Evolutionary conservation across 139 green algal species (phyloP).

Genomic region (Pseudopediastrum boryanum): DNA sequence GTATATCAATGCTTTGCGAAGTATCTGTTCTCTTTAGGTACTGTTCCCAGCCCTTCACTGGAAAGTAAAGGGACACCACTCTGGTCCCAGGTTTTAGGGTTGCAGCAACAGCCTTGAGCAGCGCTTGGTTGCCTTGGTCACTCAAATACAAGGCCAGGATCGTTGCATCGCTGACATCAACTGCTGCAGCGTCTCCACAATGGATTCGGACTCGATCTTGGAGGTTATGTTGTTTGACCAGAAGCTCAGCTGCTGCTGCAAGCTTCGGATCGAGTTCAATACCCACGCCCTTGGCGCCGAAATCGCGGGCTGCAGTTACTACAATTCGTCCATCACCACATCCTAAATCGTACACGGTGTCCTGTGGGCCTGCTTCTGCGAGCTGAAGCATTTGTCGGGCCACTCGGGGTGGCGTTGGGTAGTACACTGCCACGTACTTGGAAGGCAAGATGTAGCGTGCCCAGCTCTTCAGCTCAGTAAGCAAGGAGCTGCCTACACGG

Average conservation of each 20-base stretch:
- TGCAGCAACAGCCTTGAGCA: neutral
- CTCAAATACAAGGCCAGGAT: constrained; percentile 28
- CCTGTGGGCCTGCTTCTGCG: neutral
- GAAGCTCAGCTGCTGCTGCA: neutral
- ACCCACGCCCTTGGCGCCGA: constrained; percentile 8
- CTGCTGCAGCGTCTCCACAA: neutral
- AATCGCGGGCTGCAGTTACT: constrained; percentile 6
- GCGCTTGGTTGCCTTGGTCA: constrained; percentile 6
- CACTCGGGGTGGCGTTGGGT: constrained; percentile 20
- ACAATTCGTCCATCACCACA: constrained; percentile 31
- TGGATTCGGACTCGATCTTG: constrained; percentile 4
- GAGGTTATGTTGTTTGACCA: no score
- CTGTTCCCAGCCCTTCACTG: constrained; percentile 15
- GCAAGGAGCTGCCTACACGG: no score
- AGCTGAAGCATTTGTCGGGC: constrained; percentile 21
- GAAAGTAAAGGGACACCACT: constrained; percentile 36
- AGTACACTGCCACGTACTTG: constrained; percentile 33
- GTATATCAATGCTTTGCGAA: constrained; percentile 4
- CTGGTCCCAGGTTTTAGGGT: neutral
- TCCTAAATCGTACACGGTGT: constrained; percentile 26
- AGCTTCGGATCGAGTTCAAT: constrained; percentile 33
- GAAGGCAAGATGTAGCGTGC: constrained; percentile 5
- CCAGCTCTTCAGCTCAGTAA: constrained; percentile 25
- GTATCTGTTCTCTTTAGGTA: neutral
- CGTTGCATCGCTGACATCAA: constrained; percentile 16